Evolutionary conservation across 2,329 filamentous ascomycete species (phyloP).

Genomic region (Parasarocladium wereldwijsianum): DNA sequence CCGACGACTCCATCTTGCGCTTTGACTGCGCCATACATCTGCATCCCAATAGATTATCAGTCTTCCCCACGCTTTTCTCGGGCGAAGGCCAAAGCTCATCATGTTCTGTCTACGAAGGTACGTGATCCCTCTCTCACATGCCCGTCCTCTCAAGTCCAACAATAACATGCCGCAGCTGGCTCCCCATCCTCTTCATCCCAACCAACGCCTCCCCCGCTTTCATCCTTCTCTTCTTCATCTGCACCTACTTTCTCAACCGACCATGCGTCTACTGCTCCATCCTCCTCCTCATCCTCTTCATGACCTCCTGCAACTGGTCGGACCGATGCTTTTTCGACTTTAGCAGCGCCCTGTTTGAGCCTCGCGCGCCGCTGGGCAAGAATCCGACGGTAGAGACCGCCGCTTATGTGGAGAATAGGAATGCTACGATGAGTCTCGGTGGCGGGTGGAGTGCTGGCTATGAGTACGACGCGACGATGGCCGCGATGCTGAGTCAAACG

Average conservation of each 20-base stretch:
- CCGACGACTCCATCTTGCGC: too few relatives aligned
- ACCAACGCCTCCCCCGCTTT: conserved; percentile 75
- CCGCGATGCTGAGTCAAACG: conserved; percentile 52
- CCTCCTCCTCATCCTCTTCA: conserved; percentile 85
- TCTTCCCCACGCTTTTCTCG: too few relatives aligned
- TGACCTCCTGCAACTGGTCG: conserved; percentile 81
- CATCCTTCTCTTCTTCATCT: conserved; percentile 77
- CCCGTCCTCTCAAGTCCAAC: not conserved
- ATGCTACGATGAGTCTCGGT: not conserved
- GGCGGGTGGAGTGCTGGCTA: conserved; percentile 5
- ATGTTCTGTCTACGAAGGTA: conserved; percentile 54
- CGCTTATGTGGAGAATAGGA: not conserved
- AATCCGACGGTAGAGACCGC: too few relatives aligned
- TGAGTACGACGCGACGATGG: conserved; percentile 32
- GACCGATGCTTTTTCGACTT: conserved; percentile 91
- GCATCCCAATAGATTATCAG: too few relatives aligned
- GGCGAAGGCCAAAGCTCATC: too few relatives aligned
- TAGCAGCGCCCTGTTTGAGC: conserved; percentile 81
- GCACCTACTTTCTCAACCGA: conserved; percentile 90
- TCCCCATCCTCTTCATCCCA: conserved; percentile 77
- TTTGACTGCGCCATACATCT: too few relatives aligned
- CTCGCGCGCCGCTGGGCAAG: conserved; percentile 29
- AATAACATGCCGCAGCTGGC: conserved; percentile 42
- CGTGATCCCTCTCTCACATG: not conserved
- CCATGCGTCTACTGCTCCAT: conserved; percentile 97